A percentile compares a stretch with the other conserved stretches of the same genome.
These are phyloP conservation scores for Nannochloropsis gaditana DNA, from an alignment of 108 stramenopile genomes.

Conservation along the genomic window DNA sequence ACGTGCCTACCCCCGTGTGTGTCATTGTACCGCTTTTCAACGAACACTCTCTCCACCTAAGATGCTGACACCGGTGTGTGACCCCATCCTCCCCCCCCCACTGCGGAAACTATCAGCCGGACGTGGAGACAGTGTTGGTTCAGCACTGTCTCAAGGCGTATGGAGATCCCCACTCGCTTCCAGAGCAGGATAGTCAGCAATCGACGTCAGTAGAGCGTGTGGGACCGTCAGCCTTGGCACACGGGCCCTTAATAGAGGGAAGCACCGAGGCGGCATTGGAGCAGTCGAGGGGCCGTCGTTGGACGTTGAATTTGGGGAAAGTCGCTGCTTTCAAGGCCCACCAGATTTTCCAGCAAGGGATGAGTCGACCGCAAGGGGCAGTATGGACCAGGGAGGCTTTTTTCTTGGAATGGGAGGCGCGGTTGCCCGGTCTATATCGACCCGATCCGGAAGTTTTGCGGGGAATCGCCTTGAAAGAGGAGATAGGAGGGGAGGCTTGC, in stretches of 20 bases:
- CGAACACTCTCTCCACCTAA: not conserved
- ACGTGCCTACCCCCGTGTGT: not conserved
- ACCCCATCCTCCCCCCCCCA: not conserved
- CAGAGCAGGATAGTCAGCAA: not conserved
- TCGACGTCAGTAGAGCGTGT: not conserved
- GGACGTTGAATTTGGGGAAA: not conserved
- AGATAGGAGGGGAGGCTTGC: not conserved
- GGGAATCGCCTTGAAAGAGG: not conserved
- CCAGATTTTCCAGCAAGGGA: constrained; percentile 20
- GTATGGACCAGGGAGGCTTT: not conserved
- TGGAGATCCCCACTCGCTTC: not conserved
- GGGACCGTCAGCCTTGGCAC: not conserved
- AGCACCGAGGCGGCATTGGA: not conserved
- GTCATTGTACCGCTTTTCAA: not conserved
- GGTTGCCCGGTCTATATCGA: not conserved
- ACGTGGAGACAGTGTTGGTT: not conserved
- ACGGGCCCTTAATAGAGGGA: not conserved
- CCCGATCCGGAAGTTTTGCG: not conserved
- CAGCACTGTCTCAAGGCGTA: not conserved
- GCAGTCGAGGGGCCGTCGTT: not conserved
- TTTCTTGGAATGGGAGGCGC: constrained; percentile 17
- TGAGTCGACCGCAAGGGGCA: not conserved
- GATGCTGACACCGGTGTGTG: not conserved
- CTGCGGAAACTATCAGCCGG: not conserved
- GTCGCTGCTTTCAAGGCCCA: not conserved